Conservation (phyloP, 108 stramenopile species). For the Nannochloropsis salina region DNA sequence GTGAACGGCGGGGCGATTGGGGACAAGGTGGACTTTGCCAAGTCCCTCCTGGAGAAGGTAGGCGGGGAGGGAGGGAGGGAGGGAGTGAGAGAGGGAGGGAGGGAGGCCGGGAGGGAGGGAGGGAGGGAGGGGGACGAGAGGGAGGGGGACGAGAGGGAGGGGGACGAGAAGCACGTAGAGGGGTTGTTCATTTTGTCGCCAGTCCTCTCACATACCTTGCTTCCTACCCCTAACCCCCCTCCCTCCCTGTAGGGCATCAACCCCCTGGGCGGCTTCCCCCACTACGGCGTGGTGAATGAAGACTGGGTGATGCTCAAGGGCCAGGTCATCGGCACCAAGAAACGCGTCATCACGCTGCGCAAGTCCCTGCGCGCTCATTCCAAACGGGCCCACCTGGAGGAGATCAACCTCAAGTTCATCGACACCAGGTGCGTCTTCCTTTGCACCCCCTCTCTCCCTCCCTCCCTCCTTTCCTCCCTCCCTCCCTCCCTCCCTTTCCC, state of each 20-base stretch:
- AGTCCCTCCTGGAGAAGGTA: not conserved
- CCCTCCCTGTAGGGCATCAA: slow-evolving; percentile 76
- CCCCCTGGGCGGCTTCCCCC: slow-evolving; percentile 98
- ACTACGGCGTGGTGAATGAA: slow-evolving; percentile 88
- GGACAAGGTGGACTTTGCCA: slow-evolving; percentile 66
- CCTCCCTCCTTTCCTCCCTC: not conserved
- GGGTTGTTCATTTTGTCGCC: too few species aligned
- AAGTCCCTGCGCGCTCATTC: slow-evolving; percentile 90
- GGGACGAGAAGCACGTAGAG: too few species aligned
- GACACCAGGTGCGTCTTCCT: slow-evolving; percentile 76
- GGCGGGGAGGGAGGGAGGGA: not conserved
- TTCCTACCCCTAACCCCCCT: not conserved
- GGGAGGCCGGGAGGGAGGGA: too few species aligned
- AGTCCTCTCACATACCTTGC: not conserved
- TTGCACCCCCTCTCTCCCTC: too few species aligned
- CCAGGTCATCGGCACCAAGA: slow-evolving; percentile 92
- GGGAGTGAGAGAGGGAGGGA: not conserved
- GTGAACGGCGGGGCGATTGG: slow-evolving; percentile 91
- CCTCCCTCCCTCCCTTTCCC: not conserved
- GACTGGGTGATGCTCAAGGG: slow-evolving; percentile 99
- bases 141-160: too few species aligned
- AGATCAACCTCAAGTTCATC: slow-evolving; percentile 95
- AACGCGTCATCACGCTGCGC: slow-evolving; percentile 92
- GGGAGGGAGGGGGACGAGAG: not conserved
- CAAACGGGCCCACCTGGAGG: slow-evolving; percentile 86